These are phyloP conservation scores for Sanghuangporus weigelae DNA, from an alignment of 1,284 basidiomycete species.

Conservation along the genomic window DNA sequence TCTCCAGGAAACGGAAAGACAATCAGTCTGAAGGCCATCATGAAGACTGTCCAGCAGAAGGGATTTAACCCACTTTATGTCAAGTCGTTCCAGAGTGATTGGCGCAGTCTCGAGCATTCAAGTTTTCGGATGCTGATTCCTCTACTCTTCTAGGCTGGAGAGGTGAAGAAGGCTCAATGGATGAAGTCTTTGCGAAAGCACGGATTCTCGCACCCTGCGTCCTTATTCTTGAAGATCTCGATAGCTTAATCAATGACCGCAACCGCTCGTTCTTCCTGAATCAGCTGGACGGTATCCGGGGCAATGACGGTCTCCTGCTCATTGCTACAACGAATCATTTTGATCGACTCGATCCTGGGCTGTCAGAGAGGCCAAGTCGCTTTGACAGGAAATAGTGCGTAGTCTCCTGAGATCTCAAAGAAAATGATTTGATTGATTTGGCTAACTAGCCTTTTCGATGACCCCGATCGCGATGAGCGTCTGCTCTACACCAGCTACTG, in stretches of 20 bases:
- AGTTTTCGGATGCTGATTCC: not conserved
- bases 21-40: slow-evolving; percentile 71
- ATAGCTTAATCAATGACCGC: slow-evolving; percentile 68
- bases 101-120: not conserved
- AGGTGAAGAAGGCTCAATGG: slow-evolving; percentile 68
- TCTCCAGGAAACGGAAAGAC: slow-evolving; percentile 75
- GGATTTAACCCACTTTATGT: slow-evolving; percentile 73
- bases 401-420: not conserved
- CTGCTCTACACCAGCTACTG: slow-evolving; percentile 67
- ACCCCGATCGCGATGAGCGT: slow-evolving; percentile 61
- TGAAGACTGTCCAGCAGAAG: slow-evolving; percentile 56
- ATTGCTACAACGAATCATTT: slow-evolving; percentile 84
- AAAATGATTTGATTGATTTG: not conserved
- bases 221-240: slow-evolving; percentile 75
- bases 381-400: slow-evolving; percentile 83
- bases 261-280: slow-evolving; percentile 86
- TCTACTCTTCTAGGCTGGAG: slow-evolving; percentile 37
- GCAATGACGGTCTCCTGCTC: slow-evolving; percentile 73
- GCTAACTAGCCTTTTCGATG: slow-evolving; percentile 33
- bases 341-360: slow-evolving; percentile 67
- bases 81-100: slow-evolving; percentile 58
- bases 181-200: slow-evolving; percentile 58
- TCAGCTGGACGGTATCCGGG: slow-evolving; percentile 68
- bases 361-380: slow-evolving; percentile 72
- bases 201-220: slow-evolving; percentile 67